Evolutionary conservation across 192 early-diverging fungal species (phyloP).

Genomic region (Coemansia brasiliensis): DNA sequence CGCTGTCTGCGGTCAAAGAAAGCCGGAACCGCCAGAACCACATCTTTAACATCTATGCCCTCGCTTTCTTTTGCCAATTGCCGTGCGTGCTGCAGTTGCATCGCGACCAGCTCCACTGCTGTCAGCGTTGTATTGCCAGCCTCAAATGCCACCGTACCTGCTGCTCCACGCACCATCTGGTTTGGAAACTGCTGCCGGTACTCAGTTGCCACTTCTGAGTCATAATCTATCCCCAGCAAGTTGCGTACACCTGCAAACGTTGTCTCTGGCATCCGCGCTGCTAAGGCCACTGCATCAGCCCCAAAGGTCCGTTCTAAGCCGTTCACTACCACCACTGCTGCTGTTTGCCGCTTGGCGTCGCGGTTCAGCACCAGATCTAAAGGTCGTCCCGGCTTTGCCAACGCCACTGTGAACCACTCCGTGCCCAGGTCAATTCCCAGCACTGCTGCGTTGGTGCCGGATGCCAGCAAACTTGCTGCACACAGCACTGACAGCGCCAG

Average conservation of each 20-base stretch:
- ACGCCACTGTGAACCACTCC: conserved; percentile 95
- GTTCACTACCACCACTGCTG: conserved; percentile 76
- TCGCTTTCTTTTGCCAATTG: conserved; percentile 78
- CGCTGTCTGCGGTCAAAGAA: conserved; percentile 90
- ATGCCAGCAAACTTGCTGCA: conserved; percentile 1
- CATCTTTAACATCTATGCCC: conserved; percentile 73
- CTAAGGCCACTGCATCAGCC: conserved; percentile 68
- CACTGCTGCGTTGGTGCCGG: conserved; percentile 62
- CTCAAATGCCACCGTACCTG: conserved; percentile 68
- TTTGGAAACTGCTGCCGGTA: conserved; percentile 79
- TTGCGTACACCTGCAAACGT: conserved; percentile 84
- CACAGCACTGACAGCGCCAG: conserved; percentile 7
- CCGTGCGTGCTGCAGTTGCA: conserved; percentile 88
- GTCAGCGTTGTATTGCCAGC: conserved; percentile 59
- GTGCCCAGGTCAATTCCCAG: conserved; percentile 97
- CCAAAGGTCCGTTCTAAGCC: conserved; percentile 86
- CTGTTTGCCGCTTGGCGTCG: conserved; percentile 94
- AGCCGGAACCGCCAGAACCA: conserved; percentile 93
- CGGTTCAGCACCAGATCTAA: conserved; percentile 94
- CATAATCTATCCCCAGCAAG: conserved; percentile 75
- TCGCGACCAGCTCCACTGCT: conserved; percentile 89
- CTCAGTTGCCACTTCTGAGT: conserved; percentile 66
- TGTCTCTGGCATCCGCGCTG: conserved; percentile 61
- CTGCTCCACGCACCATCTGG: conserved; percentile 70
- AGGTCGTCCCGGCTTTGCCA: conserved; percentile 87